These are phyloP conservation scores for Apiosordaria backusii DNA, from an alignment of 495 filamentous ascomycete species.

Conservation along the genomic window DNA sequence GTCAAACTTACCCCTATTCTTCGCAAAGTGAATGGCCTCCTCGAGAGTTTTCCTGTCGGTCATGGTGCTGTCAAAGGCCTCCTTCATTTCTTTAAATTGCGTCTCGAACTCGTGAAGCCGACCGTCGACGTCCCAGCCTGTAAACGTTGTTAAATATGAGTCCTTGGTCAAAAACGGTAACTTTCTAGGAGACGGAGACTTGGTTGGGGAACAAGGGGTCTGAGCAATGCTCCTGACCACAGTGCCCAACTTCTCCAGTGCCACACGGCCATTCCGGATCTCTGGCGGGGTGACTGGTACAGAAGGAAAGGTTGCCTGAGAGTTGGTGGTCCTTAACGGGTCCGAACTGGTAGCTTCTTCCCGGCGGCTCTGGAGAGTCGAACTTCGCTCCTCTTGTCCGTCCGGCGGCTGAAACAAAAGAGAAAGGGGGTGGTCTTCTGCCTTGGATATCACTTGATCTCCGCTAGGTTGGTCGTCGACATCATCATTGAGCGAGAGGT, in stretches of 20 bases:
- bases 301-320: conserved; percentile 9
- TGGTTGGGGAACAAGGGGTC: conserved; percentile 20
- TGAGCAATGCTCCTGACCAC: conserved; percentile 21
- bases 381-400: conserved; percentile 13
- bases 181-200: conserved; percentile 41
- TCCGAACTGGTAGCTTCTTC: conserved; percentile 16
- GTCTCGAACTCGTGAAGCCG: conserved; percentile 63
- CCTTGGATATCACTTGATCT: conserved; percentile 41
- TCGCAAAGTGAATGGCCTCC: conserved; percentile 65
- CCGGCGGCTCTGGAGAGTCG: conserved; percentile 6
- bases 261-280: conserved; percentile 5
- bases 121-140: conserved; percentile 70
- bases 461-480: conserved; percentile 12
- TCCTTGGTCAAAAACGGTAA: conserved; percentile 63
- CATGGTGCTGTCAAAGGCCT: conserved; percentile 58
- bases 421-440: conserved; percentile 10
- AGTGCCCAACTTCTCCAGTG: conserved; percentile 19
- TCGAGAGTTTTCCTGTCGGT: conserved; percentile 61
- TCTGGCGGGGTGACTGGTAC: conserved; percentile 21
- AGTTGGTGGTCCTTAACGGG: conserved; percentile 13
- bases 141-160: conserved; percentile 56
- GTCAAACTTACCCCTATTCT: conserved; percentile 63
- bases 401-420: conserved; percentile 16
- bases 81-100: conserved; percentile 56
- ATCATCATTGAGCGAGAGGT: conserved; percentile 32